These are phyloP conservation scores for Zymoseptoria ardabiliae DNA, from an alignment of 2,329 filamentous ascomycete genomes.

Conservation along the genomic window DNA sequence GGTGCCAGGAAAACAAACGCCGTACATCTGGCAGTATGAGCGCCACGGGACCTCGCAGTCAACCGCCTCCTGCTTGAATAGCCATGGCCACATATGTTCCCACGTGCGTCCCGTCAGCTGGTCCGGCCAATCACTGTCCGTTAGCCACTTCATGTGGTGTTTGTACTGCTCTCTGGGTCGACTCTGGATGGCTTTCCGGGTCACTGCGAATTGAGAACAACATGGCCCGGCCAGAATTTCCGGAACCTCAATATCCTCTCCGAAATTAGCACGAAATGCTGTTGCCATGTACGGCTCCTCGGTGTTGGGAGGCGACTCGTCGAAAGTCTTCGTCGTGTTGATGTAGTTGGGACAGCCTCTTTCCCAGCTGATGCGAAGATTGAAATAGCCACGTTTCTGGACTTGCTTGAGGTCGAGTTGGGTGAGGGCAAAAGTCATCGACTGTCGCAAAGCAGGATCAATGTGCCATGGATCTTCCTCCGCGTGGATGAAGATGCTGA, in stretches of 20 bases:
- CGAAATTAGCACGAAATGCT: conserved; percentile 10
- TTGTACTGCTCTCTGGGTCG: conserved; percentile 11
- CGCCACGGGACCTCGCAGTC: conserved; percentile 5
- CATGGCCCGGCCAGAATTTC: conserved; percentile 11
- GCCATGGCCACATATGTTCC: conserved; percentile 15
- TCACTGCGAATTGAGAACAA: conserved; percentile 16
- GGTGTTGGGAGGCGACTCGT: conserved; percentile 3
- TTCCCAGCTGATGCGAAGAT: conserved; percentile 13
- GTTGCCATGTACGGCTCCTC: conserved; percentile 14
- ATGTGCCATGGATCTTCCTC: conserved; percentile 13
- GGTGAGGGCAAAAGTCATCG: conserved; percentile 8
- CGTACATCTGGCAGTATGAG: conserved; percentile 6
- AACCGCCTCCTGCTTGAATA: conserved; percentile 4
- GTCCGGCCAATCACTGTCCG: conserved; percentile 8
- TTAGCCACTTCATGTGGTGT: conserved; percentile 9
- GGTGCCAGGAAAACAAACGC: conserved; percentile 4
- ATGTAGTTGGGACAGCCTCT: conserved; percentile 9
- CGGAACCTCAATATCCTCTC: conserved; percentile 7
- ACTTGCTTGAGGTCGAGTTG: conserved; percentile 10
- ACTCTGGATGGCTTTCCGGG: conserved; percentile 5
- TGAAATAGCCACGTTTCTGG: conserved; percentile 9
- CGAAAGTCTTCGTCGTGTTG: conserved; percentile 10
- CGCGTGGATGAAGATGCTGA: conserved; percentile 55
- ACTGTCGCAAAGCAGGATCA: conserved; percentile 8
- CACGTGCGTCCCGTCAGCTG: conserved; percentile 9